A percentile compares a stretch with the other conserved stretches of the same genome.
Conservation (phyloP, 148 eudicot species). For the Silene latifolia region DNA sequence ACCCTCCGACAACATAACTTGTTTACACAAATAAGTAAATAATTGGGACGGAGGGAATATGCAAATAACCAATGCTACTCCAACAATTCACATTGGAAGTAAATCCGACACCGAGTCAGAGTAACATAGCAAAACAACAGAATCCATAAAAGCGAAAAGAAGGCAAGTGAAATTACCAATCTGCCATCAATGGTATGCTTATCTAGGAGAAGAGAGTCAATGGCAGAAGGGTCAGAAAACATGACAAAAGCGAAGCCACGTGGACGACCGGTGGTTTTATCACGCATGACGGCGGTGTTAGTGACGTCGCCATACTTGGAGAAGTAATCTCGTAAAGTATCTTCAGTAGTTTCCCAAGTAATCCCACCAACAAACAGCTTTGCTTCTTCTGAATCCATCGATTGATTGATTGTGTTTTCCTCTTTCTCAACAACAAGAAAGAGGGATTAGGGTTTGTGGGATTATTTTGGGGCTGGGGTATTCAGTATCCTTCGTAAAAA, state of each 20-base stretch:
- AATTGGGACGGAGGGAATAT: too few species aligned
- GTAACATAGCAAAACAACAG: neutral
- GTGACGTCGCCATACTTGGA: slow-evolving; percentile 55
- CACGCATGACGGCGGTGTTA: slow-evolving; percentile 64
- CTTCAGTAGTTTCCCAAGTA: slow-evolving; percentile 73
- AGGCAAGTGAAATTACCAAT: slow-evolving; percentile 35
- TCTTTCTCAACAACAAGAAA: too few species aligned
- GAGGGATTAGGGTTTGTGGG: too few species aligned
- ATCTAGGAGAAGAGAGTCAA: slow-evolving; percentile 61
- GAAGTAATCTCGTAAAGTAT: slow-evolving; percentile 59
- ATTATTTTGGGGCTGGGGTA: too few species aligned
- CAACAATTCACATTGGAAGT: too few species aligned
- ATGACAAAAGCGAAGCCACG: slow-evolving; percentile 77
- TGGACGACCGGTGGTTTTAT: slow-evolving; percentile 53
- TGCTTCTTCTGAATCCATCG: slow-evolving; percentile 76
- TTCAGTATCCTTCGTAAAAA: too few species aligned
- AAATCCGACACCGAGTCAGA: too few species aligned
- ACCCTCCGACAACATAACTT: too few species aligned
- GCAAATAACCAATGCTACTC: too few species aligned
- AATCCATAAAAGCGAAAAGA: neutral
- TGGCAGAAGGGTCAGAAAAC: slow-evolving; percentile 57
- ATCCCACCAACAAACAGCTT: slow-evolving; percentile 82
- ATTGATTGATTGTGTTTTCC: neutral
- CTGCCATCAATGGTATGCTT: slow-evolving; percentile 70
- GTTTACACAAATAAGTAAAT: too few species aligned